These are phyloP conservation scores for Pyrenophora teres DNA, from an alignment of 2,329 filamentous ascomycete species.

Conservation along the genomic window DNA sequence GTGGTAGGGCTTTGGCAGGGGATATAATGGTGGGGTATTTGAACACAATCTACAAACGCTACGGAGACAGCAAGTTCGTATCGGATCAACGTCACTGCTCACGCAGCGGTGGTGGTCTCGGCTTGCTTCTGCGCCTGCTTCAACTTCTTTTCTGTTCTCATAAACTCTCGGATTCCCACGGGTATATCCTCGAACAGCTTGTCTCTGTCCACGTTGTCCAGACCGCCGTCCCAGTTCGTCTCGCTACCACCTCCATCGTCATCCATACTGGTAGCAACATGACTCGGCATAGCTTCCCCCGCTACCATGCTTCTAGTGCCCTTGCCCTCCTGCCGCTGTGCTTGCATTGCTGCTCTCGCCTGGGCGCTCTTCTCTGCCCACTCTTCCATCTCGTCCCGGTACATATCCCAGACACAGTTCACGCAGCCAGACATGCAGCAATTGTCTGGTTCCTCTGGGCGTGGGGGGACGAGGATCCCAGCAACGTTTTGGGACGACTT, in stretches of 20 bases:
- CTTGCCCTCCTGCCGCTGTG: constrained; percentile 32
- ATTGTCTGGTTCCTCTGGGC: constrained; percentile 89
- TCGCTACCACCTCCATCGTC: constrained; percentile 79
- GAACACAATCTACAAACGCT: constrained; percentile 7
- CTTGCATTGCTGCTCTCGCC: constrained; percentile 61
- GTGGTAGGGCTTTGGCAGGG: background rate
- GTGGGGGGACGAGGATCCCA: constrained; percentile 80
- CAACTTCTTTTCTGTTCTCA: constrained; percentile 92
- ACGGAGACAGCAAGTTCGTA: background rate
- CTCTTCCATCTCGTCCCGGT: constrained; percentile 87
- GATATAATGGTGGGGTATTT: constrained; percentile 17
- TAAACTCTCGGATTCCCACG: constrained; percentile 93
- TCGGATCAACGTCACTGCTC: background rate
- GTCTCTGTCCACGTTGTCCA: constrained; percentile 52
- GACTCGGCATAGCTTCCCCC: constrained; percentile 50
- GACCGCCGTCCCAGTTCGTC: constrained; percentile 61
- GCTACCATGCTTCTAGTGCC: constrained; percentile 45
- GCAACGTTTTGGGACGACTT: constrained; percentile 69
- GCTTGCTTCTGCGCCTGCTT: constrained; percentile 72
- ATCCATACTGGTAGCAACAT: constrained; percentile 69
- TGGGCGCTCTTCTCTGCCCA: constrained; percentile 72
- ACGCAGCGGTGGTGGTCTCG: constrained; percentile 45
- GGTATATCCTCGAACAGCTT: constrained; percentile 81
- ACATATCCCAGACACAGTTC: constrained; percentile 95
- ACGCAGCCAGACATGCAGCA: constrained; percentile 99